Evolutionary conservation across 108 stramenopile genomes (phyloP).

Genomic region (Nitzschia sp.): DNA sequence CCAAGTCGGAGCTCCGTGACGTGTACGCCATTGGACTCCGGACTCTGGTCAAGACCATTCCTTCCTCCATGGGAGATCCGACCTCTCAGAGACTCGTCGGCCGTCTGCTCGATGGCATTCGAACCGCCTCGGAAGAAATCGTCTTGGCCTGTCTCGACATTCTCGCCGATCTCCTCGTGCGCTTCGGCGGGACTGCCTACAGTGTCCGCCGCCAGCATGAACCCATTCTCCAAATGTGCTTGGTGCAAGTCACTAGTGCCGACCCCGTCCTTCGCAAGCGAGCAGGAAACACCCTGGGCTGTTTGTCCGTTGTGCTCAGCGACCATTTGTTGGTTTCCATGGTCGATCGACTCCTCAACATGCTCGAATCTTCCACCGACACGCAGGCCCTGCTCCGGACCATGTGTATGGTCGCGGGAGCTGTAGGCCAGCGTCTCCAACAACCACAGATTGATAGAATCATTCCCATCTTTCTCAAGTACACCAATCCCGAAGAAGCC

Average conservation of each 20-base stretch:
- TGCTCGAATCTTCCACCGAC: constrained; percentile 57
- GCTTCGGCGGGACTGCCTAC: constrained; percentile 79
- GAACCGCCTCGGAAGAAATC: constrained; percentile 57
- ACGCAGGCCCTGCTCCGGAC: constrained; percentile 76
- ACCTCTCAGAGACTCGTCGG: constrained; percentile 73
- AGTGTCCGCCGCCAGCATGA: constrained; percentile 78
- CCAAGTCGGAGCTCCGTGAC: constrained; percentile 91
- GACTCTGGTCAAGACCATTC: constrained; percentile 92
- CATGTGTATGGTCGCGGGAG: constrained; percentile 85
- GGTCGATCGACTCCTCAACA: constrained; percentile 72
- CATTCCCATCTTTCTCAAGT: constrained; percentile 90
- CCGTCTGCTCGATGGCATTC: constrained; percentile 82
- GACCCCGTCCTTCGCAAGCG: constrained; percentile 77
- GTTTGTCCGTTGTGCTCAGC: constrained; percentile 78
- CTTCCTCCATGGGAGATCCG: constrained; percentile 73
- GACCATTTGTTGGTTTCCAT: constrained; percentile 77
- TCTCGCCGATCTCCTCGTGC: constrained; percentile 83
- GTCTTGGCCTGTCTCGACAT: constrained; percentile 85
- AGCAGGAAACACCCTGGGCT: constrained; percentile 86
- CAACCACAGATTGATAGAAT: constrained; percentile 91
- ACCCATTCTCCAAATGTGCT: constrained; percentile 67
- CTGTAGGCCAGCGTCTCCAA: constrained; percentile 77
- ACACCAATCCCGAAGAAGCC: constrained; percentile 86
- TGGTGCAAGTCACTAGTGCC: constrained; percentile 57
- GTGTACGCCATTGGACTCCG: constrained; percentile 98